phyloP scores from a whole-genome alignment of 495 filamentous ascomycete genomes.

The Penicillium antarcticum region DNA sequence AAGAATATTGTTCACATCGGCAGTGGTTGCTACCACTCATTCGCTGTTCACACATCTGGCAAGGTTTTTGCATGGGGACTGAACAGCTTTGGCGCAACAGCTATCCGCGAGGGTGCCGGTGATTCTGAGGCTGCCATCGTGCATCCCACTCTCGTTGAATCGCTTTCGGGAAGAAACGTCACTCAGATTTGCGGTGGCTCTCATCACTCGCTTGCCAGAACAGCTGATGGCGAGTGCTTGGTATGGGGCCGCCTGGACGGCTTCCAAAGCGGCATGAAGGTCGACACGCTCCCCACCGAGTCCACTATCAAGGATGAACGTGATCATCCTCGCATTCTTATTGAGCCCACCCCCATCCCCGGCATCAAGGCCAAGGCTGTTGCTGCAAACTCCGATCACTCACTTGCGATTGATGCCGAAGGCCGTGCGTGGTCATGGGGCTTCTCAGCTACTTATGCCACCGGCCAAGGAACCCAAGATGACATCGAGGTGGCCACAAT shows the following conservation, averaged over 20 bases:
- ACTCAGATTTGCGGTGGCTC: conserved; percentile 50
- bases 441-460: conserved; percentile 62
- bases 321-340: conserved; percentile 52
- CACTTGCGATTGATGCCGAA: conserved; percentile 51
- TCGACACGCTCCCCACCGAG: conserved; percentile 45
- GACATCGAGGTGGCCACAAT: conserved; percentile 56
- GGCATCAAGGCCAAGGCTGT: conserved; percentile 39
- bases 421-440: conserved; percentile 63
- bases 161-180: conserved; percentile 48
- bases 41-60: conserved; percentile 70
- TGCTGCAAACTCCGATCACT: conserved; percentile 56
- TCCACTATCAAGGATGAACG: conserved; percentile 47
- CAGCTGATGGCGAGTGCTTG: conserved; percentile 50
- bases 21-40: conserved; percentile 56
- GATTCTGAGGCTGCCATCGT: conserved; percentile 57
- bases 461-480: conserved; percentile 55
- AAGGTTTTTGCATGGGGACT: conserved; percentile 81
- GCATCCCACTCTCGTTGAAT: conserved; percentile 56
- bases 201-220: conserved; percentile 57
- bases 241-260: conserved; percentile 62
- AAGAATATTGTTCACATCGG: conserved; percentile 53
- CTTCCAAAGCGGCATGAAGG: conserved; percentile 54
- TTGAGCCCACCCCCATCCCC: conserved; percentile 50
- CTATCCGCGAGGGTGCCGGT: conserved; percentile 65
- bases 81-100: conserved; percentile 83